Conservation (phyloP, 805 yeast species). For the Candida peoriensis region DNA sequence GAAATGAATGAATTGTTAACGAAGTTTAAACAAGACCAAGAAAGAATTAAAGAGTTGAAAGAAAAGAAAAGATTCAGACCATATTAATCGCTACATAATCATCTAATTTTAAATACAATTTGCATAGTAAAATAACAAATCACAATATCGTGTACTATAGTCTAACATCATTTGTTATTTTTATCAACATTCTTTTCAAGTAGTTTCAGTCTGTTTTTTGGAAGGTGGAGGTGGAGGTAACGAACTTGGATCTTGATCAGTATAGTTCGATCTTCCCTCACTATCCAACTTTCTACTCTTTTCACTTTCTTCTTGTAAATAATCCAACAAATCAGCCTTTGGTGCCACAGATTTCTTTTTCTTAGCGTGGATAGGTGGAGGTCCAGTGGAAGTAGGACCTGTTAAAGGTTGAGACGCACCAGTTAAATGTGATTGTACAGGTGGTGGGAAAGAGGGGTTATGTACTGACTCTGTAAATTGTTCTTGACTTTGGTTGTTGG, state of each 20-base stretch:
- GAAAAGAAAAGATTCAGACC: slow-evolving; percentile 84
- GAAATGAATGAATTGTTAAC: slow-evolving; percentile 83
- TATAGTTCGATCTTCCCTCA: slow-evolving; percentile 17
- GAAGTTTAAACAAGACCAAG: slow-evolving; percentile 90
- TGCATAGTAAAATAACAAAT: too few relatives aligned
- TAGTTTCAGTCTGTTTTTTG: too few relatives aligned
- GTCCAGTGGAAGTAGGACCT: slow-evolving; percentile 9
- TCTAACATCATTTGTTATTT: too few relatives aligned
- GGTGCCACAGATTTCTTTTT: slow-evolving; percentile 16
- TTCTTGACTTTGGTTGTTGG: slow-evolving; percentile 6
- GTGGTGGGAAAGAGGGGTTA: background rate
- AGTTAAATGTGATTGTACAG: slow-evolving; percentile 1
- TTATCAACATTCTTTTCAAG: too few relatives aligned
- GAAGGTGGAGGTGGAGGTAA: slow-evolving; percentile 34
- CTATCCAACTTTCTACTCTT: slow-evolving; percentile 35
- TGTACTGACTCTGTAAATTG: slow-evolving; percentile 2
- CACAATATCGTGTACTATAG: too few relatives aligned
- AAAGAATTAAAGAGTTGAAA: slow-evolving; percentile 69
- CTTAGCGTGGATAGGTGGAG: slow-evolving; percentile 24
- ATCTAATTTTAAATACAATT: too few relatives aligned
- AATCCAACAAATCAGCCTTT: slow-evolving; percentile 29
- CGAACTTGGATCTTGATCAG: slow-evolving; percentile 13
- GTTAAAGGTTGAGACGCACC: slow-evolving; percentile 19
- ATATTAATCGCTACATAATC: too few relatives aligned
- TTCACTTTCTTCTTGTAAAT: slow-evolving; percentile 38